Base-by-base conservation (phyloP, 306 rosid species). In the Benincasa hispida region DNA sequence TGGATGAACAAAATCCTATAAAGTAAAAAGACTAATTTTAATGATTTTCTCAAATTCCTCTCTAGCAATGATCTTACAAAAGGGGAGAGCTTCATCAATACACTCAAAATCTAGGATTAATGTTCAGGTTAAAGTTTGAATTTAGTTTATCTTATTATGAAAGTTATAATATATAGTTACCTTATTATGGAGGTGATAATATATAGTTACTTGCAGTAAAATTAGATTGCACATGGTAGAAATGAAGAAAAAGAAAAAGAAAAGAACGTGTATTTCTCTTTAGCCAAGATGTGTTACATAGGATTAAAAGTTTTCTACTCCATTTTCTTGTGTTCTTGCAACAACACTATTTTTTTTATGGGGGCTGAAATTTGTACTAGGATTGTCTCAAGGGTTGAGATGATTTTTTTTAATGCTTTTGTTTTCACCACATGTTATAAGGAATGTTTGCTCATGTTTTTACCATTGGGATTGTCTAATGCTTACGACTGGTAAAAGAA, bases 21-120 rank as follows among this genome's bases (percentile, higher is more conserved):
- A 79, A 14, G 58, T 86, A 77, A 17, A 79, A 63, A 68, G 75
- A 74, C 10, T 47, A 86, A 89, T 76, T 82, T 88, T 72, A 59
- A 68, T 42, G 89, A 88, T 83, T 86, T 90, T 82, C 89, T 90
- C 27, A 35, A 85, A 7, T 86, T 86, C 79, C 78, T 88, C 37
- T 53, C 82, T 2, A 15, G 32, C 48, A 88, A 85, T 77, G 92
- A 85, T 65, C 41, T 82, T 22, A 65, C 76, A 15, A 76, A 86
- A 14, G 96, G 91, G 47, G 83, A 69, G 77, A 86, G 55, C 81
- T 86, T 83, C 85, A 76, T 88, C 41, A 74, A 76, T 62, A 79
- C 82, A 3, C 88, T 90, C 74, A 86, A 83, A 77, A 74, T 82
- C 22, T 50, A 74, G 8, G 24, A 58, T 5, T 78, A 65, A 45